Percentiles rank a stretch among this genome's conserved stretches.
Evolutionary conservation across 805 yeast genomes (phyloP).

Genomic region (Wickerhamomyces hampshirensis): DNA sequence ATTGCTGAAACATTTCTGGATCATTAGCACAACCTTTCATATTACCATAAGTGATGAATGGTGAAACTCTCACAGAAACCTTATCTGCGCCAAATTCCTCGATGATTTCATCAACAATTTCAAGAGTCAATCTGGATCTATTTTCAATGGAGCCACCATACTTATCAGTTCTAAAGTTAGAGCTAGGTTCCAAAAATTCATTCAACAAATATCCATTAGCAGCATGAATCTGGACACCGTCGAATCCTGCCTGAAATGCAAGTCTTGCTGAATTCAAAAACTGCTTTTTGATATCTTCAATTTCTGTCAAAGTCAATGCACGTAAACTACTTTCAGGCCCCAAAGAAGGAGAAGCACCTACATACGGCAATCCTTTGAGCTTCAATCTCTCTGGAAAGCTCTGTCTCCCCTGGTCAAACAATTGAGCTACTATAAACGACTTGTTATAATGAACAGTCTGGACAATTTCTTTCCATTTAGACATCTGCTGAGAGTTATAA

Average conservation of each 20-base stretch:
- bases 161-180: slow-evolving; percentile 43
- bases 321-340: slow-evolving; percentile 16
- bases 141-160: slow-evolving; percentile 51
- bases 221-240: slow-evolving; percentile 60
- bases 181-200: slow-evolving; percentile 46
- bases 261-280: slow-evolving; percentile 40
- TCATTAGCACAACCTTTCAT: slow-evolving; percentile 25
- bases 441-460: slow-evolving; percentile 44
- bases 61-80: slow-evolving; percentile 31
- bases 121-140: slow-evolving; percentile 40
- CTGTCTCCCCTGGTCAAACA: slow-evolving; percentile 43
- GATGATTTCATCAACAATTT: slow-evolving; percentile 23
- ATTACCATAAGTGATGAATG: slow-evolving; percentile 30
- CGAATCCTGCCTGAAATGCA: slow-evolving; percentile 34
- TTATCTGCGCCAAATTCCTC: slow-evolving; percentile 6
- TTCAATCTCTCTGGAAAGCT: slow-evolving; percentile 26
- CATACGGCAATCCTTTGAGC: slow-evolving; percentile 29
- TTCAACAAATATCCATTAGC: slow-evolving; percentile 62
- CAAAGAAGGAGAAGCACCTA: slow-evolving; percentile 28
- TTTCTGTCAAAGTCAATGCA: slow-evolving; percentile 16
- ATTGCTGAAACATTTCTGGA: slow-evolving; percentile 32
- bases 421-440: slow-evolving; percentile 39
- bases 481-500: slow-evolving; percentile 39
- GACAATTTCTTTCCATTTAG: slow-evolving; percentile 42
- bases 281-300: slow-evolving; percentile 34